Conservation (phyloP, 371 early-diverging fungal species). For the Syncephalastrum racemosum region DNA sequence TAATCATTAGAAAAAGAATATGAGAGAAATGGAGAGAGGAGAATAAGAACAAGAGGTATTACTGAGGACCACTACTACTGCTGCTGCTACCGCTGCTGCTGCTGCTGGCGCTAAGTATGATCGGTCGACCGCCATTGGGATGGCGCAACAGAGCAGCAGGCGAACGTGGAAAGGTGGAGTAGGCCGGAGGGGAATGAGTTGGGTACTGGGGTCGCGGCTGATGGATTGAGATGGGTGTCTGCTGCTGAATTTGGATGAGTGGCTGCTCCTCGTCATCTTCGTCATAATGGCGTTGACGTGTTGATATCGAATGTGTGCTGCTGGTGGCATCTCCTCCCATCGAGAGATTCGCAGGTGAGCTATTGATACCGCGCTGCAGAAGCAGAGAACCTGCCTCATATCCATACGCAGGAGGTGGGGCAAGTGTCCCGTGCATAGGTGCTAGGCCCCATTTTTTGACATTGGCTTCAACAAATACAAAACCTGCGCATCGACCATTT, state of each 20-base stretch:
- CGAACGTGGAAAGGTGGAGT: conserved; percentile 23
- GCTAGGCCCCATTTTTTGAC: conserved; percentile 83
- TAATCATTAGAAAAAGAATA: no score
- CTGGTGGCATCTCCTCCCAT: no score
- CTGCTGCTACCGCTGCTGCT: conserved; percentile 8
- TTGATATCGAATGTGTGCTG: no score
- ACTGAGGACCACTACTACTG: background rate
- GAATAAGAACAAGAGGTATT: no score
- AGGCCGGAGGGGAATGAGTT: conserved; percentile 21
- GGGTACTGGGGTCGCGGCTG: conserved; percentile 14
- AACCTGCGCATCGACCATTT: conserved; percentile 34
- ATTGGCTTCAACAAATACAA: conserved; percentile 79
- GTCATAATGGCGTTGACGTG: conserved; percentile 8
- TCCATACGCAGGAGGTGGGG: conserved; percentile 73
- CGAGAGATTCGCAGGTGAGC: no score
- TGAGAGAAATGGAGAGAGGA: no score
- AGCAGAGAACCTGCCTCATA: conserved; percentile 53
- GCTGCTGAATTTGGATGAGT: conserved; percentile 20
- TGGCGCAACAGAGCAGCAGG: conserved; percentile 8
- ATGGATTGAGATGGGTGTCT: conserved; percentile 16
- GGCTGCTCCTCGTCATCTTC: conserved; percentile 21
- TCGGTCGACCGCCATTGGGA: background rate
- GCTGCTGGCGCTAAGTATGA: conserved; percentile 5
- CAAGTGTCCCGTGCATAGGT: conserved; percentile 64
- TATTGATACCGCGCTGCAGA: conserved; percentile 30